Evolutionary conservation across 2,329 filamentous ascomycete genomes (phyloP).

Genomic region (Coniella lustricola): DNA sequence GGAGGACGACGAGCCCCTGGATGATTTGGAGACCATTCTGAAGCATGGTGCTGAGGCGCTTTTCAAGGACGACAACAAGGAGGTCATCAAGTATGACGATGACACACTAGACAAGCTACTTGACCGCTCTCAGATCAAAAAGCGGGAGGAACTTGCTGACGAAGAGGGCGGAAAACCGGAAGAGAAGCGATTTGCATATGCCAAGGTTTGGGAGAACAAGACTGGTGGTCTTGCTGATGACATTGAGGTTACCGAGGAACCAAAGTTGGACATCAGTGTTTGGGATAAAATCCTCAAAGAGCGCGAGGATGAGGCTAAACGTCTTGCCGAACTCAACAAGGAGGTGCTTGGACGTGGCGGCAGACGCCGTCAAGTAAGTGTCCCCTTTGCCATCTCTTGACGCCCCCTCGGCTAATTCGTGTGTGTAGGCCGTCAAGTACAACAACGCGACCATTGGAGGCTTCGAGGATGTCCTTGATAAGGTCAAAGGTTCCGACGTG

Average conservation of each 20-base stretch:
- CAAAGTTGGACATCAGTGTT: constrained; percentile 57
- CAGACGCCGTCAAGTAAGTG: constrained; percentile 55
- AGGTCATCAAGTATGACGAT: constrained; percentile 74
- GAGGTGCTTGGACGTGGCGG: constrained; percentile 82
- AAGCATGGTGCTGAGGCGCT: constrained; percentile 81
- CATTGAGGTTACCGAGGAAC: constrained; percentile 46
- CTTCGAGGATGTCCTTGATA: constrained; percentile 9
- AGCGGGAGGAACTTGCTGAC: constrained; percentile 58
- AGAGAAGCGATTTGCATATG: constrained; percentile 81
- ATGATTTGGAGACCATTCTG: constrained; percentile 81
- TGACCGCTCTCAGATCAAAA: constrained; percentile 77
- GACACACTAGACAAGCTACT: constrained; percentile 81
- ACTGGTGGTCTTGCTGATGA: constrained; percentile 59
- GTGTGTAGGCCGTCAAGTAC: constrained; percentile 14
- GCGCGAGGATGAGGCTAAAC: constrained; percentile 70
- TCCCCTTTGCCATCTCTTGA: no score
- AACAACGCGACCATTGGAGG: constrained; percentile 2
- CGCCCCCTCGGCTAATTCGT: constrained; percentile 6
- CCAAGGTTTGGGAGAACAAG: constrained; percentile 87
- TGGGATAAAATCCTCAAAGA: constrained; percentile 89
- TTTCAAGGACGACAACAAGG: constrained; percentile 64
- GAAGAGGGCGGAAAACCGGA: constrained; percentile 36
- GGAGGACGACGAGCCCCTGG: constrained; percentile 66
- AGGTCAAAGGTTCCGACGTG: constrained; percentile 8
- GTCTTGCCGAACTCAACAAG: constrained; percentile 59